Evolutionary conservation across 2,329 filamentous ascomycete genomes (phyloP).

Genomic region (Colletotrichum tofieldiae): DNA sequence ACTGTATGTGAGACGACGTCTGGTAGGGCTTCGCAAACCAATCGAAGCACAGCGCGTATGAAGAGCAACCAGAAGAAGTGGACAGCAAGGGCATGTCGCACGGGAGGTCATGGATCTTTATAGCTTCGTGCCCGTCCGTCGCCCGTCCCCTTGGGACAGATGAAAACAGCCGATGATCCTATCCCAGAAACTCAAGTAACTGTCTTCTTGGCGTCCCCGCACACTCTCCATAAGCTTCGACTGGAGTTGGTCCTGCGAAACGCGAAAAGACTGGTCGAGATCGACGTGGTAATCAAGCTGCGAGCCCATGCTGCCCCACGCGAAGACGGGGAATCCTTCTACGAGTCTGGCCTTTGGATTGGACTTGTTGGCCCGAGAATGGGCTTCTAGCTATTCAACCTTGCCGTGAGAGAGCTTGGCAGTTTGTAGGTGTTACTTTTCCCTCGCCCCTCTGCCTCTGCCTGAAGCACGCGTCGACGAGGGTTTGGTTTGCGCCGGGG

Average conservation of each 20-base stretch:
- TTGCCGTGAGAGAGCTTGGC: slow-evolving; percentile 25
- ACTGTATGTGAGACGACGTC: background rate
- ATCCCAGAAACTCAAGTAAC: slow-evolving; percentile 24
- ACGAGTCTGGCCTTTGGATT: slow-evolving; percentile 9
- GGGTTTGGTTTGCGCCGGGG: slow-evolving; percentile 4
- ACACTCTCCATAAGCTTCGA: slow-evolving; percentile 24
- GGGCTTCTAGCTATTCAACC: background rate
- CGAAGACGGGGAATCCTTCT: slow-evolving; percentile 18
- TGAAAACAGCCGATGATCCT: slow-evolving; percentile 24
- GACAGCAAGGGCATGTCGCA: background rate
- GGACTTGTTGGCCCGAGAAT: slow-evolving; percentile 1
- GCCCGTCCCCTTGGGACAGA: slow-evolving; percentile 22
- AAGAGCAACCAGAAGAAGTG: background rate
- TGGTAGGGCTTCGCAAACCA: slow-evolving; percentile 19
- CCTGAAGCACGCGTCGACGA: slow-evolving; percentile 10
- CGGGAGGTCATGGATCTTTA: slow-evolving; percentile 38
- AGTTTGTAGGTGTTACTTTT: slow-evolving; percentile 17
- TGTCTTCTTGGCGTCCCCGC: slow-evolving; percentile 36
- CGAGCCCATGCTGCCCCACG: slow-evolving; percentile 28
- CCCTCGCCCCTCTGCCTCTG: background rate
- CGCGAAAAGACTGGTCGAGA: slow-evolving; percentile 24
- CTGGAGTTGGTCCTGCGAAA: slow-evolving; percentile 16
- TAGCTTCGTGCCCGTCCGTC: slow-evolving; percentile 8
- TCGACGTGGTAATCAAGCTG: slow-evolving; percentile 30
- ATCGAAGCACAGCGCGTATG: slow-evolving; percentile 14